Conservation (phyloP, 2,329 filamentous ascomycete genomes). For the Trichoderma aggressivum region DNA sequence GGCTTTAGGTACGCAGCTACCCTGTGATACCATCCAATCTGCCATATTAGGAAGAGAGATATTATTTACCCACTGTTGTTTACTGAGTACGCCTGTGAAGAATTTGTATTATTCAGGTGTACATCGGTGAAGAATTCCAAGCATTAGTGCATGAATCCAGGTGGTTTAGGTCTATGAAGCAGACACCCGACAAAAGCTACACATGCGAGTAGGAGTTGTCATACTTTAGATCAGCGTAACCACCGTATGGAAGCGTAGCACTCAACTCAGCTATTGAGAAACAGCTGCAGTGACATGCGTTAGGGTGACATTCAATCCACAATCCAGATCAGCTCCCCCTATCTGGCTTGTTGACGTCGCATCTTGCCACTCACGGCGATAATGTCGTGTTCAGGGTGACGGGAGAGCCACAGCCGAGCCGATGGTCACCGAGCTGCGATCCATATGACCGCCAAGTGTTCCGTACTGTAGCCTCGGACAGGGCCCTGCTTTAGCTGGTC, state of each 20-base stretch:
- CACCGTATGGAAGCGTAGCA: background rate
- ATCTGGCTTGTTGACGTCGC: background rate
- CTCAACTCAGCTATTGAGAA: background rate
- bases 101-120: background rate
- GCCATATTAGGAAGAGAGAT: background rate
- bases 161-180: background rate
- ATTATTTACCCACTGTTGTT: background rate
- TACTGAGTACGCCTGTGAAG: background rate
- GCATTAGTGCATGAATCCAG: background rate
- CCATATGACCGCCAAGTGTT: background rate
- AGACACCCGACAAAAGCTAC: background rate
- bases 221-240: background rate
- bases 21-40: background rate
- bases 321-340: background rate
- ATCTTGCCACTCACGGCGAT: constrained; percentile 8
- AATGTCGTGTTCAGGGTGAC: background rate
- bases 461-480: background rate
- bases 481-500: background rate
- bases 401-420: background rate
- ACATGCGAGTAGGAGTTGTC: too few species aligned
- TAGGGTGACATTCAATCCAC: background rate
- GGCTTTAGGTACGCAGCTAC: background rate
- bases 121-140: background rate
- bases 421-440: background rate
- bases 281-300: background rate